Conservation (phyloP, 495 filamentous ascomycete species). For the Penicillium cinerascens region DNA sequence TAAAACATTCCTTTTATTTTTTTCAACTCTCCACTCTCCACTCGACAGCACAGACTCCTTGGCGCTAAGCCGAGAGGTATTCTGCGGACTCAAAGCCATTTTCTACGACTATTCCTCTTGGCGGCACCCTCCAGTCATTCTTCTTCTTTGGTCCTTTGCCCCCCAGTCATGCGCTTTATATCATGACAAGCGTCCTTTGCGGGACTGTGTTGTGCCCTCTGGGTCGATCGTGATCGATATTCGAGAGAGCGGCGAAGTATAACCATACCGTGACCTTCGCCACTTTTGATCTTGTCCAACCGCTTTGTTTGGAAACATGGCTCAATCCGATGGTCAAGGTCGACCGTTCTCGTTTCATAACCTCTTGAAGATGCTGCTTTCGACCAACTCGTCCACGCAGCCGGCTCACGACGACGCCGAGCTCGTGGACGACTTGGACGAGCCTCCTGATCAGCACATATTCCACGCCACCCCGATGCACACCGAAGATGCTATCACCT, state of each 20-base stretch:
- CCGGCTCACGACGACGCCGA: slow-evolving; percentile 41
- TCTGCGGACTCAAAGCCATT: slow-evolving; percentile 32
- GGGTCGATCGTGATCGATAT: slow-evolving; percentile 36
- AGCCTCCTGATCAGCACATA: slow-evolving; percentile 40
- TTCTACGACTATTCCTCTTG: slow-evolving; percentile 31
- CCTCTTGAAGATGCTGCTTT: slow-evolving; percentile 46
- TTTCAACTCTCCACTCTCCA: background rate
- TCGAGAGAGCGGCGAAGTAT: slow-evolving; percentile 24
- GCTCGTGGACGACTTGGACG: slow-evolving; percentile 50
- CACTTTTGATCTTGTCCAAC: slow-evolving; percentile 1
- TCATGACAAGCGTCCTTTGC: slow-evolving; percentile 44
- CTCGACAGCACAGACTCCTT: slow-evolving; percentile 22
- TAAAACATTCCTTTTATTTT: slow-evolving; percentile 11
- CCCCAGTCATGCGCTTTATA: slow-evolving; percentile 40
- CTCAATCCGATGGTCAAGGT: slow-evolving; percentile 37
- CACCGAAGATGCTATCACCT: slow-evolving; percentile 29
- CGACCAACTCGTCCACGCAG: slow-evolving; percentile 38
- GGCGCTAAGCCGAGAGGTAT: slow-evolving; percentile 19
- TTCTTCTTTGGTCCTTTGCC: slow-evolving; percentile 13
- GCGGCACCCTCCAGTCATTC: slow-evolving; percentile 17
- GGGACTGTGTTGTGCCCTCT: slow-evolving; percentile 32
- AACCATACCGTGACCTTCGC: slow-evolving; percentile 8
- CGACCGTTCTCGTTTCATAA: slow-evolving; percentile 42
- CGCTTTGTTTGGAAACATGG: slow-evolving; percentile 29
- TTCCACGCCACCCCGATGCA: slow-evolving; percentile 26